Percentiles rank a stretch among this genome's conserved stretches.
Conservation (phyloP, 345 rosid species). For the Lumnitzera racemosa region DNA sequence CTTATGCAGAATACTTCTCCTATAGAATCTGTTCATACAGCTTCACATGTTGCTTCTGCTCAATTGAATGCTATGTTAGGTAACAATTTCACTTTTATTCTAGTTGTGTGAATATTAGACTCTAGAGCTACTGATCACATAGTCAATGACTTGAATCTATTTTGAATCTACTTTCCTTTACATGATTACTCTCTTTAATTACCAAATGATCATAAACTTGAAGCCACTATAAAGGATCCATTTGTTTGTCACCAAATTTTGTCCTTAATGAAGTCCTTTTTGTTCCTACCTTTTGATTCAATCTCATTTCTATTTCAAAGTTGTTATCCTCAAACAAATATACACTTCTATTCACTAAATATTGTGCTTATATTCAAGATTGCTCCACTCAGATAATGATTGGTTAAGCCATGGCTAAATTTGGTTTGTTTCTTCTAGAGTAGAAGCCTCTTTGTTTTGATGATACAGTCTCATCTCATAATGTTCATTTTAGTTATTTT, state of each 20-base stretch:
- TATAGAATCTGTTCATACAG: no score
- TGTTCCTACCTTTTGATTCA: neutral
- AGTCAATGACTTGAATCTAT: neutral
- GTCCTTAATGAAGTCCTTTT: neutral
- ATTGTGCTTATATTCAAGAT: neutral
- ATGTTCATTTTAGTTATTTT: no score
- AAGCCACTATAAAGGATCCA: neutral
- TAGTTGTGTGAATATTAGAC: neutral
- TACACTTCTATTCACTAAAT: neutral
- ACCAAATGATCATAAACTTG: neutral
- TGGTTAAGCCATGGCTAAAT: neutral
- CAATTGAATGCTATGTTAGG: neutral
- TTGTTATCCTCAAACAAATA: neutral
- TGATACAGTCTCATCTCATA: no score
- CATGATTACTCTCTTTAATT: neutral
- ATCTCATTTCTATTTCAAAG: neutral
- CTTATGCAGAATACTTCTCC: no score
- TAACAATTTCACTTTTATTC: neutral
- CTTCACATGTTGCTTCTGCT: no score
- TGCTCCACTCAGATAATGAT: neutral
- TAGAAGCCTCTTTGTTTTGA: no score
- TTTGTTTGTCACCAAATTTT: neutral
- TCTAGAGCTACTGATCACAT: neutral
- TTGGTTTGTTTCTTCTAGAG: no score
- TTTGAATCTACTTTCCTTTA: neutral